These are phyloP conservation scores for Ligustrum vulgare DNA, from an alignment of 257 asterid species.

Conservation along the genomic window DNA sequence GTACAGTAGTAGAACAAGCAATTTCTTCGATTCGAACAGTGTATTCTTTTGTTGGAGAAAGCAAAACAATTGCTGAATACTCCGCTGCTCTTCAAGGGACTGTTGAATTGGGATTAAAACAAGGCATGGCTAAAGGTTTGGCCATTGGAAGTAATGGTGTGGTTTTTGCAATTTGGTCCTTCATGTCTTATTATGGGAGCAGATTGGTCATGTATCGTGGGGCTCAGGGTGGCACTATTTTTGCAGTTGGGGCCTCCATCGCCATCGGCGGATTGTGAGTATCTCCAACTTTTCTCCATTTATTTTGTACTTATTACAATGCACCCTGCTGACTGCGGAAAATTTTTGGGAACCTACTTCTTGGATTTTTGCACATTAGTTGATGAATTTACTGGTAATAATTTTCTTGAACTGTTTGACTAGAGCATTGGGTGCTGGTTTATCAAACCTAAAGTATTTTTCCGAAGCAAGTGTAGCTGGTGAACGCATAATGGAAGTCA, in stretches of 20 bases:
- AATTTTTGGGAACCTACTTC: too few species aligned
- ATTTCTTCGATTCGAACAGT: slow-evolving; percentile 81
- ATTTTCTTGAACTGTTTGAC: not conserved
- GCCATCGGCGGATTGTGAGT: slow-evolving; percentile 87
- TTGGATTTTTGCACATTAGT: not conserved
- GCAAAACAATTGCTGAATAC: slow-evolving; percentile 46
- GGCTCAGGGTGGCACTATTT: slow-evolving; percentile 78
- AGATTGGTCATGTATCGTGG: slow-evolving; percentile 82
- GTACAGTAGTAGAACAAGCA: slow-evolving; percentile 70
- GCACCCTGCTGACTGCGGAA: too few species aligned
- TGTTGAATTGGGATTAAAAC: slow-evolving; percentile 62
- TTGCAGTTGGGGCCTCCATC: slow-evolving; percentile 81
- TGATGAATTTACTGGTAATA: not conserved
- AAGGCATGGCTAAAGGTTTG: slow-evolving; percentile 87
- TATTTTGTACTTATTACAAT: too few species aligned
- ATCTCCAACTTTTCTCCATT: not conserved
- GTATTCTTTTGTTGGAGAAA: slow-evolving; percentile 82
- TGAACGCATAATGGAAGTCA: slow-evolving; percentile 66
- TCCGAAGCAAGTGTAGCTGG: slow-evolving; percentile 80
- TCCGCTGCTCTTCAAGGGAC: slow-evolving; percentile 78
- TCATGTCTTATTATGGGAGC: slow-evolving; percentile 82
- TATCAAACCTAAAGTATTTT: slow-evolving; percentile 74
- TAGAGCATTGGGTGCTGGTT: slow-evolving; percentile 81
- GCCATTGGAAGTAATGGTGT: slow-evolving; percentile 87
- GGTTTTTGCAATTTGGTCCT: slow-evolving; percentile 79